These are phyloP conservation scores for Fusarium concolor DNA, from an alignment of 2,329 filamentous ascomycete species.

Conservation along the genomic window DNA sequence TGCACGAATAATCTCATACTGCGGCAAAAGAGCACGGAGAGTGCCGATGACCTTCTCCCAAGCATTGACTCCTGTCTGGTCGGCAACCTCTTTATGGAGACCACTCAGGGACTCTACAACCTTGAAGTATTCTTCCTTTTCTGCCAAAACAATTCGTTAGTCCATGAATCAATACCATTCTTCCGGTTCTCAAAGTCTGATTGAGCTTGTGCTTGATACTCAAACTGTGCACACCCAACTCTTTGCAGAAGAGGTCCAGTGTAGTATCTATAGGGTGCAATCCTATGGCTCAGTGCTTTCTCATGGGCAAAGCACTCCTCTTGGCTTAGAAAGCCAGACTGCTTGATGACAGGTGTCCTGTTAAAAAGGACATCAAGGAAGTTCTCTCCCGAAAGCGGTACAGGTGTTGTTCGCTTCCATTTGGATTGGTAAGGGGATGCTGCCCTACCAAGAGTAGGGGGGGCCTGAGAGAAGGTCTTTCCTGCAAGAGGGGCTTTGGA, in stretches of 20 bases:
- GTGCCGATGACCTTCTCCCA: slow-evolving; percentile 2
- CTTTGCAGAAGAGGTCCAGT: slow-evolving; percentile 4
- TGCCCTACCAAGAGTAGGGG: neutral
- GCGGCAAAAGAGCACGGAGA: neutral
- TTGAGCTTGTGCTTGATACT: neutral
- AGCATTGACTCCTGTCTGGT: neutral
- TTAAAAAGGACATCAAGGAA: slow-evolving; percentile 3
- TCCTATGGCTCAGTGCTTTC: slow-evolving; percentile 1
- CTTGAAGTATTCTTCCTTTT: slow-evolving; percentile 2
- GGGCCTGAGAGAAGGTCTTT: neutral
- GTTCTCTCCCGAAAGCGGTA: neutral
- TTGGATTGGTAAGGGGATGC: neutral
- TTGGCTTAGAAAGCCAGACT: neutral
- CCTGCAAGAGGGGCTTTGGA: neutral
- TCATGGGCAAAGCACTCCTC: slow-evolving; percentile 1
- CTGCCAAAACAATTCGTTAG: neutral
- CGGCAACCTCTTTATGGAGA: neutral
- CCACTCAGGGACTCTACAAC: neutral
- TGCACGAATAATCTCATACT: neutral
- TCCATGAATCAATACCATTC: no score
- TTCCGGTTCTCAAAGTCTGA: slow-evolving; percentile 2
- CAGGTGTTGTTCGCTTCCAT: neutral
- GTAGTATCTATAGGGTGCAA: slow-evolving; percentile 1
- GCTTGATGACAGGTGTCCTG: neutral
- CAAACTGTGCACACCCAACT: slow-evolving; percentile 2